Conservation (phyloP, 352 stramenopile genomes). For the Phytopythium oedochilum region DNA sequence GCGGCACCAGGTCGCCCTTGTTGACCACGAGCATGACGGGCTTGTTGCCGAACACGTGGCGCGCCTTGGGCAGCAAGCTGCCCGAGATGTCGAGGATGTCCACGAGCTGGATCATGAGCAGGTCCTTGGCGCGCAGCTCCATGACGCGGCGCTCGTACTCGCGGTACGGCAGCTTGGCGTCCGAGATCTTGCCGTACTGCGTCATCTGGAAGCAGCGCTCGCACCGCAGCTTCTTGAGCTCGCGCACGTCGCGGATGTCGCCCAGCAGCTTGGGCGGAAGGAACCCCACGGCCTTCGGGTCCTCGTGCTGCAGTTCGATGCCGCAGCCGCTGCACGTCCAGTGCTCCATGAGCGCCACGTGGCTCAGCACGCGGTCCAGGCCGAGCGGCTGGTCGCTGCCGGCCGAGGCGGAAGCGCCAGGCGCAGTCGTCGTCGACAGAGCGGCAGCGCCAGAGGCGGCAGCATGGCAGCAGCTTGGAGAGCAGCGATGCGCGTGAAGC, state of each 20-base stretch:
- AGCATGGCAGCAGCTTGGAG: no score
- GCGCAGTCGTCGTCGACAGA: not conserved
- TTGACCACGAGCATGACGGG: slow-evolving; percentile 89
- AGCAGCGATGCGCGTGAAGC: not conserved
- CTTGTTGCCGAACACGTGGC: slow-evolving; percentile 87
- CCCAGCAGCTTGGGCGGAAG: slow-evolving; percentile 58
- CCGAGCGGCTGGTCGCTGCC: slow-evolving; percentile 15
- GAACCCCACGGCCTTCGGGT: slow-evolving; percentile 60
- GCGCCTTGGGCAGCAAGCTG: slow-evolving; percentile 81
- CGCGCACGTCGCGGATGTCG: slow-evolving; percentile 57
- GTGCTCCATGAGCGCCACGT: slow-evolving; percentile 81
- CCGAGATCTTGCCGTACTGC: slow-evolving; percentile 83
- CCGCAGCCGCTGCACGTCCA: slow-evolving; percentile 81
- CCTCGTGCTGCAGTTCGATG: slow-evolving; percentile 71
- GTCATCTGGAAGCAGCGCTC: slow-evolving; percentile 88
- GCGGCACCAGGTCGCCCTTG: slow-evolving; percentile 87
- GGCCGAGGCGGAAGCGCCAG: not conserved
- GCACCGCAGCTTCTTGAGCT: slow-evolving; percentile 77
- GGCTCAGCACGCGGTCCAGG: slow-evolving; percentile 57
- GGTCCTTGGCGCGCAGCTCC: slow-evolving; percentile 78
- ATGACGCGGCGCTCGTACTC: slow-evolving; percentile 89
- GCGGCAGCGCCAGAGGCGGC: not conserved
- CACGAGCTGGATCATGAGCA: slow-evolving; percentile 90
- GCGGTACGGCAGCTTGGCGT: slow-evolving; percentile 75
- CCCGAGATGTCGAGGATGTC: slow-evolving; percentile 92